Evolutionary conservation across 1,284 basidiomycete genomes (phyloP), one percentile per base, ranked within the genome.

Genomic region (Cryptococcus sp.): DNA sequence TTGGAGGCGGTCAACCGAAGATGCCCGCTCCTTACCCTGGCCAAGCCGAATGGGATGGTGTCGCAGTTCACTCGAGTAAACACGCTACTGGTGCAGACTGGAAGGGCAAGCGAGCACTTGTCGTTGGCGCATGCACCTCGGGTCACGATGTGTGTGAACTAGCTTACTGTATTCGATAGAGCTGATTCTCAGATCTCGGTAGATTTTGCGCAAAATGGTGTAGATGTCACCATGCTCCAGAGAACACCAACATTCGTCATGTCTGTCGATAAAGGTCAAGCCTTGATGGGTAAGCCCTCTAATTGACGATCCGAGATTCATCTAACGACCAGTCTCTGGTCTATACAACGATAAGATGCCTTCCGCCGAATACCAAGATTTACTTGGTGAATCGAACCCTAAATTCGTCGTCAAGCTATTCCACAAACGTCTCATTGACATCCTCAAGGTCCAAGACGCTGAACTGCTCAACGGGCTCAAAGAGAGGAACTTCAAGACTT

Each of bases 201-300:
- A 24, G 80, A 81, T 58, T 77, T 79, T 49, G 73, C 68, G 18
- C 70, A 78, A 22, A 72, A 80, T 50, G 80, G 78, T 32, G 75
- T 78, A 16, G 77, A 80, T 71, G 78, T 83, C 3, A 84, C 83
- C 2, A 81, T 85, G 74, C 79, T 80, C 54, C 85, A 86, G 68
- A 78, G 85, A 23, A 77, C 77, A 28, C 78, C 81, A 3, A 85
- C 82, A 9, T 85, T 83, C 64, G 72, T 86, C 59, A 82, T 85
- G 79, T 78, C 65, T 55, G 79, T 75, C 43, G 78, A 72, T 70
- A 75, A 74, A 60, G 81, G 76, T 53, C 37, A 40, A 14, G 21
- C 16, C n/a, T 14, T 18, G 5, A 73, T 72, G 70, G 72, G 28
- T 28, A 28, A 5, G 28, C n/a, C n/a, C n/a, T n/a, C n/a, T 28